Evolutionary conservation across 2,329 filamentous ascomycete genomes (phyloP).

Genomic region (Pseudocercospora fuligena): DNA sequence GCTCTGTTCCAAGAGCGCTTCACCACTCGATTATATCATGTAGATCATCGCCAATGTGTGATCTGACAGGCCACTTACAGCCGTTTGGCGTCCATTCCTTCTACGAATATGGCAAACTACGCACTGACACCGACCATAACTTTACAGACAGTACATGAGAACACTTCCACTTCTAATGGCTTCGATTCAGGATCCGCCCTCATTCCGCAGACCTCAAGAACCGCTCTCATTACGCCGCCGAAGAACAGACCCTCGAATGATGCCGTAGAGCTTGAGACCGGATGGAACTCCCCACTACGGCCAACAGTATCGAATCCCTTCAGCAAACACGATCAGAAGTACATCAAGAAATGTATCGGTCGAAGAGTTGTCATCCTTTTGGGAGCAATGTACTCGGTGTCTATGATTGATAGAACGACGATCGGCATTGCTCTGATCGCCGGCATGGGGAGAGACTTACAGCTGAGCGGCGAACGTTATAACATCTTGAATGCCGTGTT

Average conservation of each 20-base stretch:
- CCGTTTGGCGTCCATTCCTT: slow-evolving; percentile 11
- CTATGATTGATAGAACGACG: slow-evolving; percentile 8
- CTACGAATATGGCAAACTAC: slow-evolving; percentile 2
- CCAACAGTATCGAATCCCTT: neutral
- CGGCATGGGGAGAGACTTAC: slow-evolving; percentile 10
- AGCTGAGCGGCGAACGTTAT: slow-evolving; percentile 1
- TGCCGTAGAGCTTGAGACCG: neutral
- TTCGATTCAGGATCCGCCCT: neutral
- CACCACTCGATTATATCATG: neutral
- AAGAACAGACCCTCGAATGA: neutral
- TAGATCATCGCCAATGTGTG: neutral
- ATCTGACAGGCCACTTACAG: neutral
- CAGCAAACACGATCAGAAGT: neutral
- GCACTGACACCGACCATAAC: neutral
- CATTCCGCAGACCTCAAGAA: neutral
- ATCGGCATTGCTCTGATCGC: neutral
- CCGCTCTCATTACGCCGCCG: neutral
- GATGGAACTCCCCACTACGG: neutral
- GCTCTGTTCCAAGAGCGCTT: neutral
- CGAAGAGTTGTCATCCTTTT: slow-evolving; percentile 4
- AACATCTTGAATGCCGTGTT: slow-evolving; percentile 7
- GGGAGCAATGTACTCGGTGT: slow-evolving; percentile 3
- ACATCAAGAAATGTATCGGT: neutral
- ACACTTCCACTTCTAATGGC: neutral
- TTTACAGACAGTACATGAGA: slow-evolving; percentile 2